Base-by-base conservation (phyloP, 129 eudicot genomes). In the Flaveria linearis region DNA sequence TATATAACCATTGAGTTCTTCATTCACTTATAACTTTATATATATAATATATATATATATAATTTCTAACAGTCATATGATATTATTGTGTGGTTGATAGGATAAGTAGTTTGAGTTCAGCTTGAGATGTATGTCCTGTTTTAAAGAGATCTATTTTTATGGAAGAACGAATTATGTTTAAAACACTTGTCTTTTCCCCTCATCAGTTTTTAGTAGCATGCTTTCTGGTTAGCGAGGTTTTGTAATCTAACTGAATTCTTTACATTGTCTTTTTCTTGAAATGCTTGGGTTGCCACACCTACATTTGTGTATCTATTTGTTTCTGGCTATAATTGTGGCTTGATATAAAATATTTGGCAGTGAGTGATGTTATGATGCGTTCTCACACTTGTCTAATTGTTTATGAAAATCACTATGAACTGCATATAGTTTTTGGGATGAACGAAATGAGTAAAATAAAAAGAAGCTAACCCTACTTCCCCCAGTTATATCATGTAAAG, bases 321-420 rank as follows among this genome's bases (percentile, higher is more conserved):
- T 57, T 57, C 18, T 43, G 39, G 15, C 43, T 70, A 28, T 15
- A 6, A 15, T 25, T 47, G 74, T 49, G 18, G 33, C 61, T 9
- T 18, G 2, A 26, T 61, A 61, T 61, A 12, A 26, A 61, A 42
- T 7, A 6, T 4, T 41, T 17, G 55, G 53, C 30, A 43, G 15
- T 68, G 18, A 12, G 71, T 66, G 72, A 68, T 42, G 30, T 68
- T 42, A 68, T 68, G 36, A 68, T 42, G 18, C 12, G 30, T 18
- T 15, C 72, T 15, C 72, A 43, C 22, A 39, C 18, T 68, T 14
- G 55, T 68, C 0, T 68, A 10, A 43, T n/a, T 36, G 71, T 36
- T 6, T 36, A 64, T 41, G 18, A 42, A 1, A 66, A 62, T 26
- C 18, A 62, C 41, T 14, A 28, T 62, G 68, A 16, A 62, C 43